Evolutionary conservation across 148 eudicot species (phyloP).

Genomic region (Camellia japonica): DNA sequence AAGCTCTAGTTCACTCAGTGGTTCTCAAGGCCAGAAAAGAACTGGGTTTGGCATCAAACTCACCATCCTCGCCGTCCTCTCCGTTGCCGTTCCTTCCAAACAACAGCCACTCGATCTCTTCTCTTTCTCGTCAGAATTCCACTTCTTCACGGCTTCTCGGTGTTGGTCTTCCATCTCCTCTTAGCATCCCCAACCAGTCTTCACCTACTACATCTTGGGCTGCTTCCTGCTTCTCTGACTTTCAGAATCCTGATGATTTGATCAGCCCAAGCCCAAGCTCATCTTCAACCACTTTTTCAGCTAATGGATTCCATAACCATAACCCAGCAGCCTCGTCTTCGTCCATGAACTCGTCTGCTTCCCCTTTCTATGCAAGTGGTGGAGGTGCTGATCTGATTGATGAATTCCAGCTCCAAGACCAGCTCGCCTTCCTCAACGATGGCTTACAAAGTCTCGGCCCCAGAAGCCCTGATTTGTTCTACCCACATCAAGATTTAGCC

Average conservation of each 20-base stretch:
- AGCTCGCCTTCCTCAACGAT: slow-evolving; percentile 61
- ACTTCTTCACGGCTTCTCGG: slow-evolving; percentile 28
- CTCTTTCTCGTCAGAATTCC: slow-evolving; percentile 44
- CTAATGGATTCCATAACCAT: slow-evolving; percentile 5
- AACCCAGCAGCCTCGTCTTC: neutral
- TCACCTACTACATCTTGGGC: slow-evolving; percentile 44
- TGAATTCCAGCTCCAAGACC: slow-evolving; percentile 72
- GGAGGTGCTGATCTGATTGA: slow-evolving; percentile 47
- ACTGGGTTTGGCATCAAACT: slow-evolving; percentile 49
- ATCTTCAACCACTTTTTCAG: neutral
- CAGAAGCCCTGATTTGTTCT: slow-evolving; percentile 34
- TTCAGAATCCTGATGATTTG: slow-evolving; percentile 33
- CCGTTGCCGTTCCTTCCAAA: slow-evolving; percentile 33
- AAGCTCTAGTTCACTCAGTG: slow-evolving; percentile 56
- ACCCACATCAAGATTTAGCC: slow-evolving; percentile 31
- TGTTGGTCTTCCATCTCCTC: slow-evolving; percentile 56
- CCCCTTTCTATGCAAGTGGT: slow-evolving; percentile 45
- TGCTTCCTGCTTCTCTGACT: slow-evolving; percentile 34
- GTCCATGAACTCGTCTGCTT: slow-evolving; percentile 49
- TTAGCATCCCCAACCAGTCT: slow-evolving; percentile 46
- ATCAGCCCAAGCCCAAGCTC: slow-evolving; percentile 40
- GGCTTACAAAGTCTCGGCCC: slow-evolving; percentile 21
- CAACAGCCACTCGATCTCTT: slow-evolving; percentile 19
- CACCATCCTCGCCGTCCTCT: slow-evolving; percentile 40
- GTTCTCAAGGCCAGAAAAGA: slow-evolving; percentile 67